Conservation (phyloP, 805 yeast species). For the Cyberlindnera galapagoensis region DNA sequence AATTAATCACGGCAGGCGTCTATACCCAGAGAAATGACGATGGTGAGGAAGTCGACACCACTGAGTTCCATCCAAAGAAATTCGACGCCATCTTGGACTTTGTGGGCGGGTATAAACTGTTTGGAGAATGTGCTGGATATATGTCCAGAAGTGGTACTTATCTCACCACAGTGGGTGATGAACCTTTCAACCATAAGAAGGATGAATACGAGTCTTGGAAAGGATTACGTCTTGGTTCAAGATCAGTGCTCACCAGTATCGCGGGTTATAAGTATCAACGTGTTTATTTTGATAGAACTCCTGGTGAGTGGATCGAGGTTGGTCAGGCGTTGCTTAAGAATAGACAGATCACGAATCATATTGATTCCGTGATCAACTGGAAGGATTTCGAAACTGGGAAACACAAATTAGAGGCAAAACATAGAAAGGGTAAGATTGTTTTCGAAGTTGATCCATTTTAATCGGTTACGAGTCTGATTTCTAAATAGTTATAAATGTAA, state of each 20-base stretch:
- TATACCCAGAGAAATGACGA: constrained; percentile 25
- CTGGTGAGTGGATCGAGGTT: constrained; percentile 31
- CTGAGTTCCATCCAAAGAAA: constrained; percentile 23
- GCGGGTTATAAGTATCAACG: constrained; percentile 33
- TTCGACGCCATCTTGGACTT: constrained; percentile 67
- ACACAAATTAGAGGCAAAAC: constrained; percentile 41
- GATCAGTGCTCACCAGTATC: constrained; percentile 29
- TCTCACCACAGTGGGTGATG: constrained; percentile 60
- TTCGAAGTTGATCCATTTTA: constrained; percentile 36
- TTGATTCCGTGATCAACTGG: constrained; percentile 55
- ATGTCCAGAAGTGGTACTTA: constrained; percentile 45
- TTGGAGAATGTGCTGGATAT: constrained; percentile 31
- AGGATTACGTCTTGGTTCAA: constrained; percentile 28
- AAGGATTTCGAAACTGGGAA: constrained; percentile 50
- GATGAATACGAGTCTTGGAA: constrained; percentile 32
- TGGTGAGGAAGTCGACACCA: constrained; percentile 21
- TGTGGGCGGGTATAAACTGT: constrained; percentile 57
- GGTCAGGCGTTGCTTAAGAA: constrained; percentile 41
- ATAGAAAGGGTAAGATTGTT: constrained; percentile 68
- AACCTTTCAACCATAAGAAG: constrained; percentile 32
- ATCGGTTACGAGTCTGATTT: too few relatives aligned
- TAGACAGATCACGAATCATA: constrained; percentile 38
- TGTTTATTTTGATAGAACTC: constrained; percentile 28
- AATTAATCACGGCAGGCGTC: constrained; percentile 25
- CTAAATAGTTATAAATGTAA: background rate